Conservation (phyloP, 2,329 filamentous ascomycete genomes). For the Zasmidium cellare region DNA sequence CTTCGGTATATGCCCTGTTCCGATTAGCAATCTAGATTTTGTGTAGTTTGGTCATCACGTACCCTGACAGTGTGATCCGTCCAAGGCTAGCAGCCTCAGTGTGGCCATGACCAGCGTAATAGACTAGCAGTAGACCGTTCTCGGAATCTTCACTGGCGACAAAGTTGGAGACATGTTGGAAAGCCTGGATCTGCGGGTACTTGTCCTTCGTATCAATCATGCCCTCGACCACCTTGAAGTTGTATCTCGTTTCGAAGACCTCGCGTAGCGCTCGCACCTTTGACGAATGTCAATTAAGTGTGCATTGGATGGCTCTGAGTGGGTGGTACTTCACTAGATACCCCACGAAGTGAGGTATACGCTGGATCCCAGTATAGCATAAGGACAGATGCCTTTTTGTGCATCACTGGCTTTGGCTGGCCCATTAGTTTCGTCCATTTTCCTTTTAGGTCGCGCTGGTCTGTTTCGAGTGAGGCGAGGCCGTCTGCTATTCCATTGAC, state of each 20-base stretch:
- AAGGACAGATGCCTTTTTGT: constrained; percentile 13
- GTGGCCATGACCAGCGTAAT: constrained; percentile 33
- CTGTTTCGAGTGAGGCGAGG: no score
- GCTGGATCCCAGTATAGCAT: constrained; percentile 9
- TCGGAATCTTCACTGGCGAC: constrained; percentile 21
- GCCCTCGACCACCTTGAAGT: constrained; percentile 4
- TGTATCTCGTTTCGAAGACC: constrained; percentile 15
- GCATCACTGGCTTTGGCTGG: background rate
- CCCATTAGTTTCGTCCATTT: constrained; percentile 2
- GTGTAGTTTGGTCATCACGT: background rate
- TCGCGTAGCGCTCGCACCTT: background rate
- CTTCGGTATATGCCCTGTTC: background rate
- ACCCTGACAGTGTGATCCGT: constrained; percentile 1
- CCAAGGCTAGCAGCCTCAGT: background rate
- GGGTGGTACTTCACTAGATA: background rate
- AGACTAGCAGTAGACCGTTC: constrained; percentile 29
- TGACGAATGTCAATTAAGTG: background rate
- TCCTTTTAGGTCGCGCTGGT: background rate
- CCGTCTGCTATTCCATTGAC: no score
- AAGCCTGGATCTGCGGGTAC: constrained; percentile 16
- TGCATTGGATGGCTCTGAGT: no score
- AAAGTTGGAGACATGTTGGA: constrained; percentile 21
- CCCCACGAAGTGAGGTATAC: background rate
- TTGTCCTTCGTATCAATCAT: background rate
- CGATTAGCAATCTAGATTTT: background rate